Conservation (phyloP, 2,329 filamentous ascomycete genomes). For the Fusarium euwallaceae region DNA sequence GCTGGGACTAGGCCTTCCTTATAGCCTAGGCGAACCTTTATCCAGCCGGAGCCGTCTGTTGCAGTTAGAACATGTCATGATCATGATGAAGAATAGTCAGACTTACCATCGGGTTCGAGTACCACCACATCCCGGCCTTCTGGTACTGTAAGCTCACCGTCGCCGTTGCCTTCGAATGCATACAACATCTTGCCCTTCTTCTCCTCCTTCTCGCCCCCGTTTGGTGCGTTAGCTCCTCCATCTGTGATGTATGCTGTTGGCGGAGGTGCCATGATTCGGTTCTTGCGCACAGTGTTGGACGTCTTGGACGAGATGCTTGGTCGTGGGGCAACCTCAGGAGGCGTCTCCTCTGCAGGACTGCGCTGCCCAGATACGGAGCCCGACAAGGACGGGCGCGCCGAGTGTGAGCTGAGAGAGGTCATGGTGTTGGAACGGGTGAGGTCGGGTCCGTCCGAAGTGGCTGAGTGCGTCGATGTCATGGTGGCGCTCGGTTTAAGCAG, state of each 20-base stretch:
- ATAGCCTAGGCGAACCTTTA: constrained; percentile 81
- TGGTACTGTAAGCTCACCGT: constrained; percentile 83
- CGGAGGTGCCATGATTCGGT: constrained; percentile 88
- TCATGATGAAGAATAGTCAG: neutral
- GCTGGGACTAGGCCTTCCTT: constrained; percentile 90
- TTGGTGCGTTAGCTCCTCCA: constrained; percentile 63
- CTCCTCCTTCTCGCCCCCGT: constrained; percentile 57
- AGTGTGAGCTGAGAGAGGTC: constrained; percentile 90
- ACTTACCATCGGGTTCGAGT: constrained; percentile 88
- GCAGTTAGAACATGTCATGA: constrained; percentile 21
- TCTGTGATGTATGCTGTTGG: constrained; percentile 84
- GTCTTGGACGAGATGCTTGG: constrained; percentile 49
- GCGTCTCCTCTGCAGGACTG: constrained; percentile 65
- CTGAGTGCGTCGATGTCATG: constrained; percentile 57
- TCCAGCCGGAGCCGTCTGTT: constrained; percentile 93
- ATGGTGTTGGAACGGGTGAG: constrained; percentile 88
- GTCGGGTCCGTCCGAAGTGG: constrained; percentile 74
- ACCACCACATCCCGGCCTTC: constrained; percentile 85
- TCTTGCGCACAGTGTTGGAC: constrained; percentile 63
- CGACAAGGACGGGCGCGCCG: constrained; percentile 79
- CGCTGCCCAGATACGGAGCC: constrained; percentile 65
- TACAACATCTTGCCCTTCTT: constrained; percentile 92
- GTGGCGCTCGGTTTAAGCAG: constrained; percentile 62
- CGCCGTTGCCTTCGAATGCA: constrained; percentile 81
- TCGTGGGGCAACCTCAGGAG: constrained; percentile 40